Percentiles rank a stretch among this genome's conserved stretches.
Evolutionary conservation across 371 early-diverging fungal genomes (phyloP).

Genomic region (Actinomortierella wolfii): DNA sequence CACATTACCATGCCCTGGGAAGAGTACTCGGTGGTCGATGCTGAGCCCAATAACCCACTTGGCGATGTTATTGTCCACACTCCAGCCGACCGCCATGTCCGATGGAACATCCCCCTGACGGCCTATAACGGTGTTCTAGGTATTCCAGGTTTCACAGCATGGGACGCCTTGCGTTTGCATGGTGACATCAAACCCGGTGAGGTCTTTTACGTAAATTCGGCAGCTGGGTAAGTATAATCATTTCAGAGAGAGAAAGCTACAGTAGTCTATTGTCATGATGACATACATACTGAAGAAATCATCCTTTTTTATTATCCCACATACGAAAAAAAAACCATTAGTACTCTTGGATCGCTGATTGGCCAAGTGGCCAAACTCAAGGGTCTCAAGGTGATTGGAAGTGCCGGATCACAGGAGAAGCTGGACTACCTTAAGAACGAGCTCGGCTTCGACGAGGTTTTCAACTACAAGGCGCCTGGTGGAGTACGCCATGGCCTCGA

Average conservation of each 20-base stretch:
- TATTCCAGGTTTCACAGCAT: slow-evolving; percentile 55
- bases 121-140: slow-evolving; percentile 54
- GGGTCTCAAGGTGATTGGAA: slow-evolving; percentile 68
- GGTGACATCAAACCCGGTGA: slow-evolving; percentile 68
- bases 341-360: slow-evolving; percentile 65
- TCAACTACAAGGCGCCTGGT: slow-evolving; percentile 70
- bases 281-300: slow-evolving; percentile 56
- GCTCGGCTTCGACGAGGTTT: slow-evolving; percentile 65
- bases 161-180: slow-evolving; percentile 33
- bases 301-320: neutral
- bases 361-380: slow-evolving; percentile 66
- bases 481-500: slow-evolving; percentile 43
- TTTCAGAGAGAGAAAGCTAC: no score
- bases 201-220: slow-evolving; percentile 60
- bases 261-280: slow-evolving; percentile 42
- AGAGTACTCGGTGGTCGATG: slow-evolving; percentile 6
- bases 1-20: slow-evolving; percentile 14
- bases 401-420: slow-evolving; percentile 71
- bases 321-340: no score
- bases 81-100: slow-evolving; percentile 10
- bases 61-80: slow-evolving; percentile 8
- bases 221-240: slow-evolving; percentile 48
- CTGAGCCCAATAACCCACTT: slow-evolving; percentile 7
- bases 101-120: slow-evolving; percentile 10
- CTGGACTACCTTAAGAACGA: slow-evolving; percentile 58